Evolutionary conservation across 805 yeast genomes (phyloP), one percentile per base, ranked within the genome.

Genomic region (Nakazawaea wyomingensis): DNA sequence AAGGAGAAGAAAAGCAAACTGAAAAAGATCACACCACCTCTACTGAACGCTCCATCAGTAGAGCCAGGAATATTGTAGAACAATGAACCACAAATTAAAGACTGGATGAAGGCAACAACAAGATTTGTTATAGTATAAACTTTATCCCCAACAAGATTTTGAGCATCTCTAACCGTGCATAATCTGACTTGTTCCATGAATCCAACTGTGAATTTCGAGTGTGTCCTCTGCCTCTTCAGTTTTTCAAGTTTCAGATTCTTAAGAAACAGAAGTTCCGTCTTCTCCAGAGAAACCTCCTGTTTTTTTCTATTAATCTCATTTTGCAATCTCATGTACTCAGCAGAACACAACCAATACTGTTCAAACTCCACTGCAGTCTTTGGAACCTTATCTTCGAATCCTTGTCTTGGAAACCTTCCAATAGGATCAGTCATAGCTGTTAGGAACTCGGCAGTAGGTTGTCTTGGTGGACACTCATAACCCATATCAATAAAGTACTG

Each of bases 401-500:
- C 85, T 13, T 68, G 66, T 41, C 57, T 61, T 19, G 66, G 47
- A 13, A 56, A 56, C 64, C 85, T 71, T 47, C 80, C 84, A 22
- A 69, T 71, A 13, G 82, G 85, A 57, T 80, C 82, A 14, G 87
- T 81, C 40, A 80, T 72, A 4, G 85, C 71, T 14, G 86, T 80
- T 54, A 81, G 71, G 55, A 68, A 81, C 56, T 81, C 87, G 7
- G 84, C 78, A 39, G 85, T 78, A 4, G 85, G 76, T 69, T 78
- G 80, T 68, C 86, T 74, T 41, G 68, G 65, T 38, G 80, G 77
- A 54, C 81, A 78, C 21, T 69, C 64, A 65, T 66, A 81, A 32
- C 87, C 87, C 84, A 80, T 76, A 16, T 64, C 62, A 46, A 66
- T 55, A 54, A 81, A 81, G 53, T 68, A 81, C 11, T 61, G 70